Conservation (phyloP, 23 red algal species). For the Cyanidium caldarium region DNA sequence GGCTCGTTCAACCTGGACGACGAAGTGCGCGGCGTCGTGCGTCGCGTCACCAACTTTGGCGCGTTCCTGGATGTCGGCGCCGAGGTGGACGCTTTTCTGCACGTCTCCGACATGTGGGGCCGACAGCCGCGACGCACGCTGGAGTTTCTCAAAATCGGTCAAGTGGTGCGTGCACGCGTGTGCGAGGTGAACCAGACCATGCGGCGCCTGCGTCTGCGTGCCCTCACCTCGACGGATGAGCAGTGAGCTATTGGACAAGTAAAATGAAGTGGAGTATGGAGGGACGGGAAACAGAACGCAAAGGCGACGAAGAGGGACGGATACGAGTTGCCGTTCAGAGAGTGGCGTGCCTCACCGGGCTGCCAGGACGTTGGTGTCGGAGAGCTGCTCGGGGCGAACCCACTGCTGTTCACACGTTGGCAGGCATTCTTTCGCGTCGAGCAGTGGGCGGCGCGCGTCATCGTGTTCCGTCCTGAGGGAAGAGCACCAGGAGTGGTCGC, state of each 20-base stretch:
- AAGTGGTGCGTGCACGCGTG: background rate
- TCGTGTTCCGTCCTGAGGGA: too few relatives aligned
- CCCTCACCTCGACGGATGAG: background rate
- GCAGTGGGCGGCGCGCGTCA: too few relatives aligned
- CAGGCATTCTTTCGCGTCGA: too few relatives aligned
- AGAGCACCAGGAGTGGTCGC: too few relatives aligned
- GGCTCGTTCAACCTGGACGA: slow-evolving; percentile 10
- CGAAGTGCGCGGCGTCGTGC: slow-evolving; percentile 22
- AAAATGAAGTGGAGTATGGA: background rate
- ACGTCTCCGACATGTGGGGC: slow-evolving; percentile 50
- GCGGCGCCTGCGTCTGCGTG: background rate
- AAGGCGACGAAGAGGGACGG: too few relatives aligned
- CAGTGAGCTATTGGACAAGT: background rate
- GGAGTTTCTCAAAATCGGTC: slow-evolving; percentile 38
- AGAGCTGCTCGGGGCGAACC: too few relatives aligned
- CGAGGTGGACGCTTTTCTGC: slow-evolving; percentile 60
- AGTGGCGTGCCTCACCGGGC: too few relatives aligned
- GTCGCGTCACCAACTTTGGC: slow-evolving; percentile 68
- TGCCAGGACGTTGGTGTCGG: too few relatives aligned
- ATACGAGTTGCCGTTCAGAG: too few relatives aligned
- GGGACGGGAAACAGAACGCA: too few relatives aligned
- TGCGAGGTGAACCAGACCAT: background rate
- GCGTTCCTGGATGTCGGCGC: slow-evolving; percentile 77
- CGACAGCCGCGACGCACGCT: slow-evolving; percentile 35
- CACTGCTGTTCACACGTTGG: too few relatives aligned